Conservation (phyloP, 345 rosid species). For the Lepidium africanum region DNA sequence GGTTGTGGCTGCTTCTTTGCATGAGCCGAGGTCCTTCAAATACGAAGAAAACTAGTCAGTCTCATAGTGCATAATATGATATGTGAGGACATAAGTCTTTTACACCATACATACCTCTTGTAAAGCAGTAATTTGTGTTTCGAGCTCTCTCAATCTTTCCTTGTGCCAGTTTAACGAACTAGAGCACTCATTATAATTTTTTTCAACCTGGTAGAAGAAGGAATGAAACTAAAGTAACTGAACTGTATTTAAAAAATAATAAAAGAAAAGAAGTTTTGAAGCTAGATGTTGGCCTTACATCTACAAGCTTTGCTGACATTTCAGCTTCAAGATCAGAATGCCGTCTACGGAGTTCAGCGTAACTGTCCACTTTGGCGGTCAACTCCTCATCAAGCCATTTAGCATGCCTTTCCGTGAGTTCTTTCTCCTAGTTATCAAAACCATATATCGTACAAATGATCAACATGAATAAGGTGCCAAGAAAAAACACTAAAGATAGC, state of each 20-base stretch:
- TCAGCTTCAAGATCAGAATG: slow-evolving; percentile 71
- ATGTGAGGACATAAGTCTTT: background rate
- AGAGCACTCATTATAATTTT: slow-evolving; percentile 48
- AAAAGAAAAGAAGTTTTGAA: background rate
- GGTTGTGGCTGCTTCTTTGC: slow-evolving; percentile 60
- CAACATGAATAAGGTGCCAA: background rate
- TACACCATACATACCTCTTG: slow-evolving; percentile 50
- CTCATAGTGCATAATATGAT: background rate
- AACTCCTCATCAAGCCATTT: slow-evolving; percentile 87
- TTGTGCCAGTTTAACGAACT: slow-evolving; percentile 64
- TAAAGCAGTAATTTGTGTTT: slow-evolving; percentile 38
- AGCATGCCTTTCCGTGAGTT: slow-evolving; percentile 81
- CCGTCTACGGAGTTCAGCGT: slow-evolving; percentile 51
- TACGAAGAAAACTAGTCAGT: slow-evolving; percentile 16
- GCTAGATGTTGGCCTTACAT: slow-evolving; percentile 38
- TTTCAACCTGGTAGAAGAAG: slow-evolving; percentile 45
- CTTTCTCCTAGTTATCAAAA: slow-evolving; percentile 66
- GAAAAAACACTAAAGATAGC: background rate
- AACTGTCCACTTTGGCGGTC: slow-evolving; percentile 59
- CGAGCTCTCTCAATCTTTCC: slow-evolving; percentile 74
- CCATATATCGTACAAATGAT: background rate
- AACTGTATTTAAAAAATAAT: background rate
- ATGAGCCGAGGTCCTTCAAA: slow-evolving; percentile 59
- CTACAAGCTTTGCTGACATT: slow-evolving; percentile 66
- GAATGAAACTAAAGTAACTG: background rate